Conservation (phyloP, 2,329 filamentous ascomycete genomes). For the Phoma sp. region DNA sequence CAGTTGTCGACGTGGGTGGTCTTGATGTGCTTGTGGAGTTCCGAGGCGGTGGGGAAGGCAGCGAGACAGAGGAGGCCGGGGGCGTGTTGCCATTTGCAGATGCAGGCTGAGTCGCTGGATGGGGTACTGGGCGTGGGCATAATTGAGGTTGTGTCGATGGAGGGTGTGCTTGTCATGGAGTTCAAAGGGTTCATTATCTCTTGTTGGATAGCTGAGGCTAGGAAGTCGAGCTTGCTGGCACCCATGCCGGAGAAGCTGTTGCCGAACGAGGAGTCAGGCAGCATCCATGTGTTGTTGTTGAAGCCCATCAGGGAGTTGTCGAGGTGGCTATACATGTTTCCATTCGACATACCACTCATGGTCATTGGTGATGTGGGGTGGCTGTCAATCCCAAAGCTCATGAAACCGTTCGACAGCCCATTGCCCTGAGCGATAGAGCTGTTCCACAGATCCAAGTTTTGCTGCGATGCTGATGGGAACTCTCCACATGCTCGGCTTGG, state of each 20-base stretch:
- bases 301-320: slow-evolving; percentile 29
- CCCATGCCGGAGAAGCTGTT: slow-evolving; percentile 18
- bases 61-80: slow-evolving; percentile 37
- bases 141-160: slow-evolving; percentile 12
- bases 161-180: slow-evolving; percentile 15
- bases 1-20: slow-evolving; percentile 44
- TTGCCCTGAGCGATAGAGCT: slow-evolving; percentile 35
- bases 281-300: slow-evolving; percentile 37
- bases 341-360: slow-evolving; percentile 19
- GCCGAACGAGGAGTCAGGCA: slow-evolving; percentile 32
- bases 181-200: slow-evolving; percentile 29
- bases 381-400: slow-evolving; percentile 35
- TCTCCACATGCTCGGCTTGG: slow-evolving; percentile 36
- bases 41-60: slow-evolving; percentile 34
- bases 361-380: slow-evolving; percentile 31
- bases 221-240: slow-evolving; percentile 36
- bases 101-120: slow-evolving; percentile 21
- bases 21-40: slow-evolving; percentile 46
- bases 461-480: slow-evolving; percentile 31
- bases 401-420: slow-evolving; percentile 33
- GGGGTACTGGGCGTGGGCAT: slow-evolving; percentile 6
- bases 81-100: slow-evolving; percentile 44
- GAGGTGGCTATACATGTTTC: slow-evolving; percentile 22
- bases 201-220: slow-evolving; percentile 37
- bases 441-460: slow-evolving; percentile 36